Evolutionary conservation across 140 eudicot genomes (phyloP), one percentile per base, ranked within the genome.

Genomic region (Bidens hawaiensis): DNA sequence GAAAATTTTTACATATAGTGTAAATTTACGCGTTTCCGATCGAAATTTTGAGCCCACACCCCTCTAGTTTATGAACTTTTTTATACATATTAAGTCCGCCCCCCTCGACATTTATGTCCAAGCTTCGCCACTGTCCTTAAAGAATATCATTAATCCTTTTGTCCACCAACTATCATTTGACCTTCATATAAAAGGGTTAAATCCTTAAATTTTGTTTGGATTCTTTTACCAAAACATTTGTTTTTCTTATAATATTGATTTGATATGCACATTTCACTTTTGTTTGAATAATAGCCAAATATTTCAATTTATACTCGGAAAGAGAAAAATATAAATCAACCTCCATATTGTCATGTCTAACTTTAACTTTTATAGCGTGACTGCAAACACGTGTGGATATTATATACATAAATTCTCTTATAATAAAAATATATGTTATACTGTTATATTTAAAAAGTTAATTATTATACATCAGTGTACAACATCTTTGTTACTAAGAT

Each of bases 121-220:
- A n/a, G n/a, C n/a, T n/a, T n/a, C n/a, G n/a, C n/a, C 18, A 26
- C 42, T 63, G 71, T 72, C 71, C 11, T 43, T 40, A 63, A 25
- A 33, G 51, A 46, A 69, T 62, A 70, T 70, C 62, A 27, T 17
- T 15, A 55, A 41, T 15, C 24, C 23, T 53, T 33, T 60, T 70
- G 54, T 70, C 53, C 62, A 23, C 33, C 16, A 6, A 16, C n/a
- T 42, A 41, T 55, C 23, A 46, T 17, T 18, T 31, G 41, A 59
- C 50, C 68, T 41, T 12, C 28, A 50, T 15, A 25, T 59, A 33
- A 50, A 27, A 17, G 18, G 45, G 69, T 49, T 69, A 61, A 70
- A 61, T 49, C 24, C 57, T 26, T 41, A 10, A 24, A 68, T 30
- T 13, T 28, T 33, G 47, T 68, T 8, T 22, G 19, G 38, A 56